These are phyloP conservation scores for Neofusicoccum cordaticola DNA, from an alignment of 2,329 filamentous ascomycete genomes.

Conservation along the genomic window DNA sequence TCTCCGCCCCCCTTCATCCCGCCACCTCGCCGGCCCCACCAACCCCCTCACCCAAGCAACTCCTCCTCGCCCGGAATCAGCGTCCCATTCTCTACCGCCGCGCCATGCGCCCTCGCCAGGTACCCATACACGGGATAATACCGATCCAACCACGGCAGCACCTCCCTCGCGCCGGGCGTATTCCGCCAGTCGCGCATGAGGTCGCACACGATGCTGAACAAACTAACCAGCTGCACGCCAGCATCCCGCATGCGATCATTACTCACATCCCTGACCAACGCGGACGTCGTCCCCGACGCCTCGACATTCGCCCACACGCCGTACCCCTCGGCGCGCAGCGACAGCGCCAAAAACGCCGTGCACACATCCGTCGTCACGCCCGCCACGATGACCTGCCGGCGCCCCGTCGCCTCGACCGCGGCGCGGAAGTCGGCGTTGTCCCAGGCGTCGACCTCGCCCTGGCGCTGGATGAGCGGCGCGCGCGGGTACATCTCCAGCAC, in stretches of 20 bases:
- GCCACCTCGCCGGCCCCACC: too few relatives aligned
- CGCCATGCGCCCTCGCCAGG: slow-evolving; percentile 60
- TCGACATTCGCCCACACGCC: slow-evolving; percentile 72
- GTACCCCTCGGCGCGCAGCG: slow-evolving; percentile 68
- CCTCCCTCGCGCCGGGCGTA: slow-evolving; percentile 49
- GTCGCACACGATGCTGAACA: slow-evolving; percentile 65
- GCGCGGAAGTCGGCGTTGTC: slow-evolving; percentile 67
- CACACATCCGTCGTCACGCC: slow-evolving; percentile 75
- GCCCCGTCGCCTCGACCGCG: slow-evolving; percentile 63
- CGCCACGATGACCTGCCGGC: slow-evolving; percentile 68
- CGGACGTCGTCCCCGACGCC: slow-evolving; percentile 64
- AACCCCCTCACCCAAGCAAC: not conserved
- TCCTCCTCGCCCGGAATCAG: slow-evolving; percentile 53
- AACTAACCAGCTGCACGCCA: slow-evolving; percentile 61
- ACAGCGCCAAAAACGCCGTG: slow-evolving; percentile 67
- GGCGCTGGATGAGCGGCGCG: slow-evolving; percentile 63
- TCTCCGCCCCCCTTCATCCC: not conserved
- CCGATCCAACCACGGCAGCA: slow-evolving; percentile 63
- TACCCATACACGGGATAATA: slow-evolving; percentile 65
- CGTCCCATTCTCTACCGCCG: slow-evolving; percentile 59
- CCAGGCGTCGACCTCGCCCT: slow-evolving; percentile 75
- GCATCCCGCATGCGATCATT: slow-evolving; percentile 66
- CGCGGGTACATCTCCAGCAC: slow-evolving; percentile 66
- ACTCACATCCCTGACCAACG: slow-evolving; percentile 59
- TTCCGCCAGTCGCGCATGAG: slow-evolving; percentile 70